Evolutionary conservation across 2,329 filamentous ascomycete species (phyloP), one percentile per base, ranked within the genome.

Genomic region (Blastomyces silverae): DNA sequence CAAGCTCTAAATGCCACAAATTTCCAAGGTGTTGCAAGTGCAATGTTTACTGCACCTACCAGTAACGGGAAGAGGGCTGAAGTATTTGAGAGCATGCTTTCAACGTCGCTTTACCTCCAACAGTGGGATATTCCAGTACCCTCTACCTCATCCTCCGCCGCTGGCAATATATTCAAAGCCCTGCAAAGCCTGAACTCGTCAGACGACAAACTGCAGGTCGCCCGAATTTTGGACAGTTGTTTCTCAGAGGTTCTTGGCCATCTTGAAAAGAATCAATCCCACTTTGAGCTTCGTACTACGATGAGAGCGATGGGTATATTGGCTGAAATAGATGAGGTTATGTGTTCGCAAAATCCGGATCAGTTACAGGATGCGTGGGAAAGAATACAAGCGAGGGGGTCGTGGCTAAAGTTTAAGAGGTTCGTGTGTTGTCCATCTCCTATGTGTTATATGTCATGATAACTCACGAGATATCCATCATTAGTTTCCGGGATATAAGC

Each of bases 121-220:
- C 89, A 93, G 71, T 99, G 94, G 94, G 92, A 97, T 73, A 82
- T 97, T 25, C 89, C 90, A 17, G 87, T 87, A 0, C 90, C 92
- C 0, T 80, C 82, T 8, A 78, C 82, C 2, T 84, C 83, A 60
- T 80, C 83, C 15, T 87, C 85, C 39, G 85, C 88, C 64, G 82
- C 87, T 0, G 87, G 88, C 2, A 87, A 85, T 0, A 80, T 93
- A 0, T 97, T 95, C 77, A 89, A 88, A 70, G 86, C 87, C 0
- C 92, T 95, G 66, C 91, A 96, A 73, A 85, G 86, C 28, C 82
- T 97, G 66, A 85, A 91, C 71, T 87, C 86, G 67, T 86, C 88
- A 2, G 80, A 82, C 11, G 84, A 87, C 60, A 73, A 85, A 15
- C 66, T 73, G 1, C 77, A 82, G 10, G 84, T 89, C 28, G 79